phyloP scores from a whole-genome alignment of 768 basidiomycete species.

The Austroboletus festivus region DNA sequence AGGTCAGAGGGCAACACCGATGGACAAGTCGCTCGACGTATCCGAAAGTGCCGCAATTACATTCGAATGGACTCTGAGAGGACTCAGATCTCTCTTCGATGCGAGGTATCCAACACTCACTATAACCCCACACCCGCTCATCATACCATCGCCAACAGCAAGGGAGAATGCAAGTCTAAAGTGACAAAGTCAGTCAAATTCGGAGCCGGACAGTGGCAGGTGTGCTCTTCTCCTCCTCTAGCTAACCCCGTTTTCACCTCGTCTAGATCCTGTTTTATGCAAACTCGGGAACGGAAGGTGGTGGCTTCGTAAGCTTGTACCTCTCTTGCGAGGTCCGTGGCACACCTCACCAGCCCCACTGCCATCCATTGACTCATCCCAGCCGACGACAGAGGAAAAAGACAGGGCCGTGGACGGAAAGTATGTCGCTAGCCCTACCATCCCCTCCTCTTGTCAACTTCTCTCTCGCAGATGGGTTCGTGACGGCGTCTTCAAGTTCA shows the following conservation, averaged over 20 bases:
- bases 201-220: slow-evolving; percentile 76
- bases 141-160: slow-evolving; percentile 32
- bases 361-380: slow-evolving; percentile 8
- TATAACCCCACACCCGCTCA: neutral
- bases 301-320: slow-evolving; percentile 69
- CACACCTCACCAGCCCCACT: neutral
- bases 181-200: slow-evolving; percentile 74
- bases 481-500: slow-evolving; percentile 82
- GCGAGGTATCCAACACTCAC: slow-evolving; percentile 45
- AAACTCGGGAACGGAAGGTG: slow-evolving; percentile 67
- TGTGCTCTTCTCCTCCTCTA: slow-evolving; percentile 17
- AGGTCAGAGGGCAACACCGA: neutral
- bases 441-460: neutral
- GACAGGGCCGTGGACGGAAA: slow-evolving; percentile 62
- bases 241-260: neutral
- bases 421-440: slow-evolving; percentile 29
- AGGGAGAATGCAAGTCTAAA: slow-evolving; percentile 76
- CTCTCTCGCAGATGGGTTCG: slow-evolving; percentile 63
- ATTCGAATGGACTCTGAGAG: slow-evolving; percentile 78
- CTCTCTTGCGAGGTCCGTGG: slow-evolving; percentile 73
- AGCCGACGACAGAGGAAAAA: slow-evolving; percentile 79
- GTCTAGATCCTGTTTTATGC: slow-evolving; percentile 77
- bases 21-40: slow-evolving; percentile 36
- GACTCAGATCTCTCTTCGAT: slow-evolving; percentile 72
- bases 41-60: slow-evolving; percentile 55